phyloP scores from a whole-genome alignment of 768 basidiomycete genomes.

The Punctularia strigosozonata region DNA sequence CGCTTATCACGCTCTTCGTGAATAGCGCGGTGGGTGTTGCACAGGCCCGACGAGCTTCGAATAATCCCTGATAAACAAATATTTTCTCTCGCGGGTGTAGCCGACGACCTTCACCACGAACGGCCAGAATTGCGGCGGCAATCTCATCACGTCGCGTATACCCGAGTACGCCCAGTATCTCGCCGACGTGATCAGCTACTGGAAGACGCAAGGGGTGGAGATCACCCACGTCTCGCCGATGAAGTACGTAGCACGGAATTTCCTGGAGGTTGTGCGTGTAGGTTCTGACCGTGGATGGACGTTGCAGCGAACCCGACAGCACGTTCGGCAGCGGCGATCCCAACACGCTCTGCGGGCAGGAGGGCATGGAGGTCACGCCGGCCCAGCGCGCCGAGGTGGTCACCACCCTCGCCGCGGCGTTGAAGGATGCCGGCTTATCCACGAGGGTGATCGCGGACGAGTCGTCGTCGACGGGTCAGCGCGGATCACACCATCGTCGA shows the following conservation, averaged over 20 bases:
- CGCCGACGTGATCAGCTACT: slow-evolving; percentile 29
- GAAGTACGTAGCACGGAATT: slow-evolving; percentile 21
- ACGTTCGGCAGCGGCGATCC: slow-evolving; percentile 25
- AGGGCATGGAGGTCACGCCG: slow-evolving; percentile 32
- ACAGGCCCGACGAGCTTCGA: background rate
- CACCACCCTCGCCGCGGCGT: slow-evolving; percentile 16
- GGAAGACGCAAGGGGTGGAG: slow-evolving; percentile 23
- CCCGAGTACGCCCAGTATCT: slow-evolving; percentile 29
- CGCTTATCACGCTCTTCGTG: slow-evolving; percentile 28
- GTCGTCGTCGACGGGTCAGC: slow-evolving; percentile 14
- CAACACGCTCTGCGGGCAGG: slow-evolving; percentile 36
- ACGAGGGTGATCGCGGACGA: slow-evolving; percentile 25
- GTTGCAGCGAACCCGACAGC: slow-evolving; percentile 20
- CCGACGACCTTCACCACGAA: slow-evolving; percentile 13
- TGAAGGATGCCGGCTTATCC: slow-evolving; percentile 6
- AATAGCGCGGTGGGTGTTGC: slow-evolving; percentile 21
- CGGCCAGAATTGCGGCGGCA: slow-evolving; percentile 9
- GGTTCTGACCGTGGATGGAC: slow-evolving; percentile 1
- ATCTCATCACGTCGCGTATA: slow-evolving; percentile 7
- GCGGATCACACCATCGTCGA: background rate
- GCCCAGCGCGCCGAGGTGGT: slow-evolving; percentile 31
- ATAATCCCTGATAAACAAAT: background rate
- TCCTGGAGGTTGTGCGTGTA: background rate
- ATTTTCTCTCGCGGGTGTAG: background rate
- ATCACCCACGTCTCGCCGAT: slow-evolving; percentile 31